Conservation (phyloP, 257 asterid genomes). For the Schizonepeta tenuifolia region DNA sequence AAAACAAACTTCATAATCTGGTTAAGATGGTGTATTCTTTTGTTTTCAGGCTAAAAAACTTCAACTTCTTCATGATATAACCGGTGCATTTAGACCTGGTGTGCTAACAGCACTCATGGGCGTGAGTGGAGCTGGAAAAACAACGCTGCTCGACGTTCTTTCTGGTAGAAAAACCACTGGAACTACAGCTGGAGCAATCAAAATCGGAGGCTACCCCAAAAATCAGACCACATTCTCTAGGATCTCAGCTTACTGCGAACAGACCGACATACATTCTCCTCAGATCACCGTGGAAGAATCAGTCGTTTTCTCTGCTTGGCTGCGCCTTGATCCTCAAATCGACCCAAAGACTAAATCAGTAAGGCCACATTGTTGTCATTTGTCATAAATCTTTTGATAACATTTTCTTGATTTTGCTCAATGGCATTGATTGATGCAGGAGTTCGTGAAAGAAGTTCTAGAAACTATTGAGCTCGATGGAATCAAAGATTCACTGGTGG, state of each 20-base stretch:
- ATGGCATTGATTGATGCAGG: slow-evolving; percentile 32
- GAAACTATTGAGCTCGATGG: slow-evolving; percentile 59
- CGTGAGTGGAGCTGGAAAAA: slow-evolving; percentile 70
- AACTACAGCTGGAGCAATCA: slow-evolving; percentile 50
- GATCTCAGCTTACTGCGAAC: slow-evolving; percentile 60
- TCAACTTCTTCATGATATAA: slow-evolving; percentile 49
- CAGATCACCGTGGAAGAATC: slow-evolving; percentile 62
- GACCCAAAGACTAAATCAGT: slow-evolving; percentile 50
- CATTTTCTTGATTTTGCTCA: slow-evolving; percentile 5
- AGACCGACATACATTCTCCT: slow-evolving; percentile 60
- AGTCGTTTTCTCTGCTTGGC: slow-evolving; percentile 59
- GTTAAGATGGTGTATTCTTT: too few species aligned
- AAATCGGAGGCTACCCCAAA: slow-evolving; percentile 60
- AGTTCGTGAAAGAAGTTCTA: slow-evolving; percentile 53
- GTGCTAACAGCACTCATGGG: slow-evolving; percentile 66
- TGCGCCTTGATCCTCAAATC: slow-evolving; percentile 47
- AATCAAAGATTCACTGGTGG: slow-evolving; percentile 50
- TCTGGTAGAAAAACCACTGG: slow-evolving; percentile 62
- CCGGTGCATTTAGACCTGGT: slow-evolving; percentile 57
- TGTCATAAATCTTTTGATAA: too few species aligned
- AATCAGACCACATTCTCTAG: slow-evolving; percentile 58
- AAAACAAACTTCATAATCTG: too few species aligned
- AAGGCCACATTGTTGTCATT: slow-evolving; percentile 17
- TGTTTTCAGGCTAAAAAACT: slow-evolving; percentile 6
- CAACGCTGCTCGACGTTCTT: slow-evolving; percentile 64